phyloP scores from a whole-genome alignment of 805 yeast genomes.

The Lipomyces kockii region DNA sequence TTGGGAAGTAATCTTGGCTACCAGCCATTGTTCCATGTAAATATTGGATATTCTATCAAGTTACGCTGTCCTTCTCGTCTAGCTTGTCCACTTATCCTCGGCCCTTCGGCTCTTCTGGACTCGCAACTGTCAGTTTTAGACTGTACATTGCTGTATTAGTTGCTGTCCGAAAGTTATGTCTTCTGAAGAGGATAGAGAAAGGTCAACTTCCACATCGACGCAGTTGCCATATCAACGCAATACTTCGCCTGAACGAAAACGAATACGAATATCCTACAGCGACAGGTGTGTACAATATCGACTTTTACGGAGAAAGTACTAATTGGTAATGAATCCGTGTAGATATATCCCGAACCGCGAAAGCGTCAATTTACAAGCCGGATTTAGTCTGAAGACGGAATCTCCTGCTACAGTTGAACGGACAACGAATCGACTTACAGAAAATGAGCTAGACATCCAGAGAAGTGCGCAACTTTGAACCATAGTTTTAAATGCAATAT shows the following conservation, averaged over 20 bases:
- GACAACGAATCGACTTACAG: constrained; percentile 28
- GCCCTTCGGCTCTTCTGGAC: neutral
- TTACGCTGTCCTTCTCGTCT: neutral
- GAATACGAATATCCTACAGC: constrained; percentile 22
- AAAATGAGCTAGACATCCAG: constrained; percentile 66
- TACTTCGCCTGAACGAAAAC: constrained; percentile 29
- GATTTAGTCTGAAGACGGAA: constrained; percentile 62
- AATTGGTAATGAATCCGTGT: neutral
- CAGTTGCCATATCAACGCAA: neutral
- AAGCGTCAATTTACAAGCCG: constrained; percentile 86
- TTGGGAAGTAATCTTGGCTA: no score
- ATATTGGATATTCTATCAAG: neutral
- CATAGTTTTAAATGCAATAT: constrained; percentile 4
- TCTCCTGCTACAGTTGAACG: constrained; percentile 43
- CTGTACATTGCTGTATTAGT: neutral
- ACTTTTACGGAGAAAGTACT: neutral
- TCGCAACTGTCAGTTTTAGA: neutral
- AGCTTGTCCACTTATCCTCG: neutral
- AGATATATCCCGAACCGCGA: constrained; percentile 85
- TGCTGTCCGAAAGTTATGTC: neutral
- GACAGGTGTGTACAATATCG: constrained; percentile 26
- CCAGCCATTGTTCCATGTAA: neutral
- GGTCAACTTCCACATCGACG: neutral
- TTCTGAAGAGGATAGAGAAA: neutral
- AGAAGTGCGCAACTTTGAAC: constrained; percentile 41